Conservation (phyloP, 179 eudicot genomes). For the Gypsophila paniculata region DNA sequence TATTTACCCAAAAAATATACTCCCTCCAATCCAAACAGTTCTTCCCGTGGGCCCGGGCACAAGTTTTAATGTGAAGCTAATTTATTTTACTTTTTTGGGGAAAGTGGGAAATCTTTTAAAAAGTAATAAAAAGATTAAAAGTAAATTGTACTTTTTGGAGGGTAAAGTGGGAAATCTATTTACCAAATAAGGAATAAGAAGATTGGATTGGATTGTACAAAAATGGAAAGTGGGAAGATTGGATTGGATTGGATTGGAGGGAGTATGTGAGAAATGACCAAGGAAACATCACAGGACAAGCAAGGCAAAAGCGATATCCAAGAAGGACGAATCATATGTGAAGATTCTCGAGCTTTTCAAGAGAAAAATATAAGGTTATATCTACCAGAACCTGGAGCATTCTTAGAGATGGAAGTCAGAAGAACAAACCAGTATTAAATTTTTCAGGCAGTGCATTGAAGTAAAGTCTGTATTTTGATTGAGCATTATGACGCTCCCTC, state of each 20-base stretch:
- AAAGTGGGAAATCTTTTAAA: too few species aligned
- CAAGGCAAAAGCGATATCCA: neutral
- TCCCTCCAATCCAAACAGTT: too few species aligned
- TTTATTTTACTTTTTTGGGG: too few species aligned
- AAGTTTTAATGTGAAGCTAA: too few species aligned
- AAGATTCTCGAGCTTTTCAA: neutral
- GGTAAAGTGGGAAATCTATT: too few species aligned
- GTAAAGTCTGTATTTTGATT: conserved; percentile 62
- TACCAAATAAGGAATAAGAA: too few species aligned
- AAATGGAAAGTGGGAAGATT: too few species aligned
- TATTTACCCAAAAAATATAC: neutral
- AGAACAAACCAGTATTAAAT: conserved; percentile 69
- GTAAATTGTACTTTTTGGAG: too few species aligned
- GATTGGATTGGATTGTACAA: too few species aligned
- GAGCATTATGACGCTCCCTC: conserved; percentile 70
- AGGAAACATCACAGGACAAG: neutral
- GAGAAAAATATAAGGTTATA: neutral
- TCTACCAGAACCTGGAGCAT: neutral
- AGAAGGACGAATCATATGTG: neutral
- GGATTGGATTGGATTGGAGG: too few species aligned
- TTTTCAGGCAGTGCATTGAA: conserved; percentile 79
- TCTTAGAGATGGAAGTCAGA: conserved; percentile 13
- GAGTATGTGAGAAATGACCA: neutral
- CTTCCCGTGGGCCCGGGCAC: too few species aligned
- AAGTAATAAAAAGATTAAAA: too few species aligned